Evolutionary conservation across 345 rosid genomes (phyloP).

Genomic region (Hirschfeldia incana): DNA sequence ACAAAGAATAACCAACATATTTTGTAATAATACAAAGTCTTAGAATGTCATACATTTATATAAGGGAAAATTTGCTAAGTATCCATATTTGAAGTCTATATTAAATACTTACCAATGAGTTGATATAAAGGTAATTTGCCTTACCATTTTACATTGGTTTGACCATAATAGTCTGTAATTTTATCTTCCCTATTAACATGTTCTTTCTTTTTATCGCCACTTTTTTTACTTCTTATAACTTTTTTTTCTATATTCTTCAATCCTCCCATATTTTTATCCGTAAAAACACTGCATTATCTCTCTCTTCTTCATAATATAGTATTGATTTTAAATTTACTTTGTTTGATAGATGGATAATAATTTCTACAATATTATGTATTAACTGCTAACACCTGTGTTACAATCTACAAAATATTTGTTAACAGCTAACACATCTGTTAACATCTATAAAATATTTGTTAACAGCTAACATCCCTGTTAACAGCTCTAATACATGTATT

Average conservation of each 20-base stretch:
- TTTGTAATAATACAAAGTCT: too few relatives aligned
- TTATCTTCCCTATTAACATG: too few relatives aligned
- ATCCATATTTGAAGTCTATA: neutral
- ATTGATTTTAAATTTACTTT: too few relatives aligned
- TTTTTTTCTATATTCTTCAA: neutral
- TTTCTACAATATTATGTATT: too few relatives aligned
- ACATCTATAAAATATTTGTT: neutral
- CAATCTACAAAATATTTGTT: neutral
- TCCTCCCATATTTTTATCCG: neutral
- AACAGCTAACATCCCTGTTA: neutral
- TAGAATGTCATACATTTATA: too few relatives aligned
- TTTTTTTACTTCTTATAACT: too few relatives aligned
- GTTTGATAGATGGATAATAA: too few relatives aligned
- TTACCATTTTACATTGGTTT: neutral
- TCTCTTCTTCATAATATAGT: too few relatives aligned
- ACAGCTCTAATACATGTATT: neutral
- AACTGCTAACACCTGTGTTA: neutral
- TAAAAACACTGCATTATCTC: neutral
- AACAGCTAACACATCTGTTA: too few relatives aligned
- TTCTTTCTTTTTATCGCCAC: too few relatives aligned
- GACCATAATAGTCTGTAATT: too few relatives aligned
- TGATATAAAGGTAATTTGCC: neutral
- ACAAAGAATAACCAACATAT: too few relatives aligned
- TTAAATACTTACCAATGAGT: neutral
- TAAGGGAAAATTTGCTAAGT: neutral